phyloP scores from a whole-genome alignment of 768 basidiomycete species.

The Brasilioporus rufonigricans region DNA sequence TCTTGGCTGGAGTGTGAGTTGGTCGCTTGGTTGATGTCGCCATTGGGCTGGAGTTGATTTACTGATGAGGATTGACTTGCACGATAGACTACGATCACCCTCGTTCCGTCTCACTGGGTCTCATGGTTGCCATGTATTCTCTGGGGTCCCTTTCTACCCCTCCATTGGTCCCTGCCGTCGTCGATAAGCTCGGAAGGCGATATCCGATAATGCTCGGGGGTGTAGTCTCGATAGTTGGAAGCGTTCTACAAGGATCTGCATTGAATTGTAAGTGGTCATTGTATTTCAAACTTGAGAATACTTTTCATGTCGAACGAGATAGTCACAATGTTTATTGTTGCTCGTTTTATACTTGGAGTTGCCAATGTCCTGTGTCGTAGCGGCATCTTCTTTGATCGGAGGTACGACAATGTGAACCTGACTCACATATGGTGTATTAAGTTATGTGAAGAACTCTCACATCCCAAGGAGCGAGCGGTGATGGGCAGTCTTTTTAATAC shows the following conservation, averaged over 20 bases:
- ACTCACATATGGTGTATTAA: neutral
- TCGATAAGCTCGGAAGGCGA: slow-evolving; percentile 6
- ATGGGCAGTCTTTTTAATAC: neutral
- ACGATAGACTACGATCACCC: slow-evolving; percentile 51
- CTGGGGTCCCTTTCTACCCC: slow-evolving; percentile 45
- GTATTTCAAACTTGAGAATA: too few relatives aligned
- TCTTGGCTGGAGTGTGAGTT: slow-evolving; percentile 54
- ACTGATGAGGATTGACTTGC: neutral
- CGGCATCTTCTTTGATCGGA: neutral
- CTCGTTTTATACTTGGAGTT: too few relatives aligned
- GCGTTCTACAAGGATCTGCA: neutral
- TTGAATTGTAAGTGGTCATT: too few relatives aligned
- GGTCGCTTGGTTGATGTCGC: neutral
- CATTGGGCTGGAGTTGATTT: neutral
- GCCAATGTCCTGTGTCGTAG: too few relatives aligned
- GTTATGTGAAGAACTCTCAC: too few relatives aligned
- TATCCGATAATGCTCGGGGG: too few relatives aligned
- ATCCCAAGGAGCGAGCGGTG: too few relatives aligned
- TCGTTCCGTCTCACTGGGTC: too few relatives aligned
- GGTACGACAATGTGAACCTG: neutral
- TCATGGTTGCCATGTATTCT: too few relatives aligned
- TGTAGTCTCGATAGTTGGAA: slow-evolving; percentile 1
- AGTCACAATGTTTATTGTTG: too few relatives aligned
- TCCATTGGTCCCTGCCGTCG: slow-evolving; percentile 32
- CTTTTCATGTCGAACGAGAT: neutral